Base-by-base conservation (phyloP, 2,329 filamentous ascomycete genomes). In the Ceratocystis diversiconidia region DNA sequence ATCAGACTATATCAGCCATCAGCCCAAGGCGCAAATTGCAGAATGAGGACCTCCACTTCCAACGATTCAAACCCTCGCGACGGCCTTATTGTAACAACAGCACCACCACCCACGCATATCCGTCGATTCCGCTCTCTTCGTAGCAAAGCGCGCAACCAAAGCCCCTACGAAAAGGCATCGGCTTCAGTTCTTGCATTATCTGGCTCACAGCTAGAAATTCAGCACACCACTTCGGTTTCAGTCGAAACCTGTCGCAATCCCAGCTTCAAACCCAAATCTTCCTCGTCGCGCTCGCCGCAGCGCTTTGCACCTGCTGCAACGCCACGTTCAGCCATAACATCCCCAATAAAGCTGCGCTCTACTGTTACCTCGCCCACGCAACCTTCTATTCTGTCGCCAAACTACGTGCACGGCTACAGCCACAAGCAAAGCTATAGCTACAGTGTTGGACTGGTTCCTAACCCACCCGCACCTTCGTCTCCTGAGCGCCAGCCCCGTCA, bases 191-290 rank as follows among this genome's bases (percentile, higher is more conserved):
- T 59, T 12, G 28, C 28, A 4, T 17, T n/a, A 22, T 36, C 59
- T 52, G 19, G 59, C 7, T 57, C 64, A 32, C 64, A 62, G 5
- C 50, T 66, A 15, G 65, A 66, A 62, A 66, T 66, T 22, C 61
- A 66, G 8, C 65, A 66, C 32, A 63, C 65, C 36, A 66, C 65
- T 19, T 63, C 43, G 5, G 41, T 66, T 44, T 63, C 61, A 8
- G 61, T 66, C n/a, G 52, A 59, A 59, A 36, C 52, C 6, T 36
- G 25, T 17, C 28, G 17, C 12, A 59, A 59, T 25, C 52, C 28
- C 28, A 59, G 52, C 25, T 59, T 30, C 52, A 59, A 19, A 17
- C 15, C 4, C 52, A 59, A 1, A 15, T 30, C 12, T n/a, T 32
- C 52, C 28, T 32, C 28, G 52, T 59, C 52, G 8, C 28, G 12